A percentile compares a stretch with the other conserved stretches of the same genome.
Evolutionary conservation across 208 protist genomes (phyloP).

Genomic region (Leishmania guyanensis): DNA sequence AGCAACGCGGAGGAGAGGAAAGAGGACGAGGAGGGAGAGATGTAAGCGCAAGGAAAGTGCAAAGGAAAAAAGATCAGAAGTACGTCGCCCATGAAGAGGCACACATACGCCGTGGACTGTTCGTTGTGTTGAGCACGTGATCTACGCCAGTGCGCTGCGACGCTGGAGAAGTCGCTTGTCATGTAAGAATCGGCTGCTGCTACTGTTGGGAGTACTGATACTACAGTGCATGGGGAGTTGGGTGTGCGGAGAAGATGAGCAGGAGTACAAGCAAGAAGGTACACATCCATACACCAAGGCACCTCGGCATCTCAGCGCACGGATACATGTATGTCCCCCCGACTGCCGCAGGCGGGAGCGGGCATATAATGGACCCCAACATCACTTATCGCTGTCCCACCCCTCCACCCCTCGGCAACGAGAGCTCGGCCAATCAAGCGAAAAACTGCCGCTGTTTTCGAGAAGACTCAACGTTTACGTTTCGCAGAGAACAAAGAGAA

Average conservation of each 20-base stretch:
- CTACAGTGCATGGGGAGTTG: background rate
- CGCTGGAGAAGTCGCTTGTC: background rate
- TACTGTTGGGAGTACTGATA: background rate
- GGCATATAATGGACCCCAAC: background rate
- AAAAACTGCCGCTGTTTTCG: background rate
- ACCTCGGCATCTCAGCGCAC: background rate
- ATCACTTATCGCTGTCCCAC: background rate
- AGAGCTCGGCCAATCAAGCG: background rate
- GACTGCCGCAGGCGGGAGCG: background rate
- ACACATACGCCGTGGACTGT: background rate
- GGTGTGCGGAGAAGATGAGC: background rate
- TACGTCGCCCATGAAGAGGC: background rate
- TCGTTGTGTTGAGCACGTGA: background rate
- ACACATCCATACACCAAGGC: background rate
- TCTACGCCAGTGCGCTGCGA: background rate
- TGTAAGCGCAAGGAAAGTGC: background rate
- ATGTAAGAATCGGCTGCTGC: background rate
- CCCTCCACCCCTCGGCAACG: background rate
- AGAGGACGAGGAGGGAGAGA: background rate
- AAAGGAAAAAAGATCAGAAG: background rate
- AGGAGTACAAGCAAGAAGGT: background rate
- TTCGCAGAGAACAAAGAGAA: background rate
- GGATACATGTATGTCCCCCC: background rate
- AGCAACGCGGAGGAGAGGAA: background rate
- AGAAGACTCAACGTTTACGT: background rate